A percentile compares a stretch with the other conserved stretches of the same genome.
Evolutionary conservation across 768 basidiomycete genomes (phyloP).

Genomic region (Clathrus columnatus): DNA sequence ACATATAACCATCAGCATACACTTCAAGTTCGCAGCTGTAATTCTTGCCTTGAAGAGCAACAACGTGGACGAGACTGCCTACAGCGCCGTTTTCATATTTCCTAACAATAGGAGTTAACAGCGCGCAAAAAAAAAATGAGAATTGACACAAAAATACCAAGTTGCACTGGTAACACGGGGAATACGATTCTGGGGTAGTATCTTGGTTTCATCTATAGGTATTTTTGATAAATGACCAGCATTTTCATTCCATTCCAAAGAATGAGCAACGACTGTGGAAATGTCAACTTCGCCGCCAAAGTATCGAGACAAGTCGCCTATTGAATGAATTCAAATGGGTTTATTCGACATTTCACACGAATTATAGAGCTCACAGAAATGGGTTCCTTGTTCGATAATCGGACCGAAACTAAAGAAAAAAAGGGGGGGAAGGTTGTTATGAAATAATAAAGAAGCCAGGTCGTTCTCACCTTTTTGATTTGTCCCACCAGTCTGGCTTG

Average conservation of each 20-base stretch:
- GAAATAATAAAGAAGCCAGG: too few species aligned
- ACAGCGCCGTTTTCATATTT: conserved; percentile 96
- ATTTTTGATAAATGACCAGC: conserved; percentile 80
- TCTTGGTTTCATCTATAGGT: conserved; percentile 73
- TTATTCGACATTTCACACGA: not conserved
- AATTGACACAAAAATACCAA: conserved; percentile 42
- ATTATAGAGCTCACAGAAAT: conserved; percentile 52
- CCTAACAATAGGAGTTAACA: conserved; percentile 30
- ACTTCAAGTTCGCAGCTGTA: conserved; percentile 95
- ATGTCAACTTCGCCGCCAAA: conserved; percentile 96
- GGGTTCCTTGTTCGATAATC: conserved; percentile 87
- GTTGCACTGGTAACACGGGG: conserved; percentile 89
- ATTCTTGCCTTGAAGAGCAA: conserved; percentile 83
- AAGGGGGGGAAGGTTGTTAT: not conserved
- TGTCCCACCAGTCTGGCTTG: conserved; percentile 92
- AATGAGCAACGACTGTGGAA: conserved; percentile 69
- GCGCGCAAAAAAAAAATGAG: not conserved
- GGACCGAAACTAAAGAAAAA: conserved; percentile 53
- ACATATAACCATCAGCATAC: conserved; percentile 85
- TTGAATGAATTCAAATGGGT: not conserved
- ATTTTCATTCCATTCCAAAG: conserved; percentile 86
- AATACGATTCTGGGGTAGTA: conserved; percentile 81
- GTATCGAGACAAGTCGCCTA: conserved; percentile 80
- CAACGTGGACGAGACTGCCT: conserved; percentile 83
- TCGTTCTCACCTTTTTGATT: conserved; percentile 64